Percentiles rank a stretch among this genome's conserved stretches.
Evolutionary conservation across 2,329 filamentous ascomycete genomes (phyloP).

Genomic region (Cordyceps cateniannulata): DNA sequence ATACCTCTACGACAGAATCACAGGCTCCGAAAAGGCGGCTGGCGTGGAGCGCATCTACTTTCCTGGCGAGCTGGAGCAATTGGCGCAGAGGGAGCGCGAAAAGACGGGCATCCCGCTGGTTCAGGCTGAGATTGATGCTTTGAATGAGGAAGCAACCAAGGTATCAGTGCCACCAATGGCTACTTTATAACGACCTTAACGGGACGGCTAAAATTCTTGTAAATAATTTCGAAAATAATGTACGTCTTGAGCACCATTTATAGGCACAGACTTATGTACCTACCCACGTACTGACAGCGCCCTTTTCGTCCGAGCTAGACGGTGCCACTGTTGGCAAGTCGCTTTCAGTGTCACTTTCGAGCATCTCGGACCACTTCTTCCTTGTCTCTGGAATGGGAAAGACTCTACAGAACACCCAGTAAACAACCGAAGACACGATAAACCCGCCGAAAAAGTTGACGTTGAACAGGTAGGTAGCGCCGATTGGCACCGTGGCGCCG

Average conservation of each 20-base stretch:
- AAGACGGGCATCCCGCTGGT: slow-evolving; percentile 53
- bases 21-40: slow-evolving; percentile 45
- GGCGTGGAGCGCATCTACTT: slow-evolving; percentile 55
- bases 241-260: neutral
- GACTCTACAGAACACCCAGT: slow-evolving; percentile 63
- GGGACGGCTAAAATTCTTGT: neutral
- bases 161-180: slow-evolving; percentile 29
- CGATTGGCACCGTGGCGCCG: slow-evolving; percentile 64
- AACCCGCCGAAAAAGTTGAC: slow-evolving; percentile 88
- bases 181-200: neutral
- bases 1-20: slow-evolving; percentile 47
- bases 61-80: slow-evolving; percentile 56
- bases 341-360: slow-evolving; percentile 1
- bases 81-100: slow-evolving; percentile 43
- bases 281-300: neutral
- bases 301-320: slow-evolving; percentile 4
- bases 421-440: slow-evolving; percentile 58
- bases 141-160: slow-evolving; percentile 46
- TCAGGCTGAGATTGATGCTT: slow-evolving; percentile 46
- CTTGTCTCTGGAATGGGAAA: slow-evolving; percentile 70
- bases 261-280: neutral
- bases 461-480: slow-evolving; percentile 80
- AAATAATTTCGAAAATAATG: neutral
- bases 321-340: neutral
- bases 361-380: slow-evolving; percentile 68